These are phyloP conservation scores for Glycyrrhiza uralensis DNA, from an alignment of 306 rosid genomes.

Conservation along the genomic window DNA sequence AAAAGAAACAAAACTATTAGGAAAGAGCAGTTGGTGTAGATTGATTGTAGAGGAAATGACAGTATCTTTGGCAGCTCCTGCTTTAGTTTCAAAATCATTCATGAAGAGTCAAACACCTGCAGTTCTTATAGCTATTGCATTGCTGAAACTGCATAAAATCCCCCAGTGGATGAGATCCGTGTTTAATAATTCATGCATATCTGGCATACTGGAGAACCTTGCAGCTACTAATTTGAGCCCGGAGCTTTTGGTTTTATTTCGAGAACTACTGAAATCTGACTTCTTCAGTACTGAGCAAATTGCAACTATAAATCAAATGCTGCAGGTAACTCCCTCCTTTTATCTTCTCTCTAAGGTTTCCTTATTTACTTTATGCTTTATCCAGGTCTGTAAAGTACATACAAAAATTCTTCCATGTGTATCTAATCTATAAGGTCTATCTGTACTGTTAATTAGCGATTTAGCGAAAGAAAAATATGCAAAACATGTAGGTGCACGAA, in stretches of 20 bases:
- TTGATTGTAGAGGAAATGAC: constrained; percentile 80
- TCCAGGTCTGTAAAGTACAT: not conserved
- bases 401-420: not conserved
- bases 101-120: constrained; percentile 53
- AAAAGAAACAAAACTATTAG: constrained; percentile 34
- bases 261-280: constrained; percentile 52
- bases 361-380: not conserved
- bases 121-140: constrained; percentile 50
- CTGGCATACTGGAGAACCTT: constrained; percentile 63
- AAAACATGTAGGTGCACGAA: not conserved
- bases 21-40: constrained; percentile 64
- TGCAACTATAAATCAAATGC: constrained; percentile 47
- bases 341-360: not conserved
- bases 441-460: not conserved
- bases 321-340: constrained; percentile 53
- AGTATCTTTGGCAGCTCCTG: constrained; percentile 62
- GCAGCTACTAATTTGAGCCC: constrained; percentile 46
- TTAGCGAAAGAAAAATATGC: not conserved
- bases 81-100: constrained; percentile 56
- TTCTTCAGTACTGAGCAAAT: constrained; percentile 60
- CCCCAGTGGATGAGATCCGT: constrained; percentile 73
- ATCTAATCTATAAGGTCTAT: not conserved
- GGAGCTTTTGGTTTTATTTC: constrained; percentile 59
- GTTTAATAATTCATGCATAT: constrained; percentile 62
- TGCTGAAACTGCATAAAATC: constrained; percentile 50